These are phyloP conservation scores for Kwoniella mangroviensis DNA, from an alignment of 768 basidiomycete genomes.

Conservation along the genomic window DNA sequence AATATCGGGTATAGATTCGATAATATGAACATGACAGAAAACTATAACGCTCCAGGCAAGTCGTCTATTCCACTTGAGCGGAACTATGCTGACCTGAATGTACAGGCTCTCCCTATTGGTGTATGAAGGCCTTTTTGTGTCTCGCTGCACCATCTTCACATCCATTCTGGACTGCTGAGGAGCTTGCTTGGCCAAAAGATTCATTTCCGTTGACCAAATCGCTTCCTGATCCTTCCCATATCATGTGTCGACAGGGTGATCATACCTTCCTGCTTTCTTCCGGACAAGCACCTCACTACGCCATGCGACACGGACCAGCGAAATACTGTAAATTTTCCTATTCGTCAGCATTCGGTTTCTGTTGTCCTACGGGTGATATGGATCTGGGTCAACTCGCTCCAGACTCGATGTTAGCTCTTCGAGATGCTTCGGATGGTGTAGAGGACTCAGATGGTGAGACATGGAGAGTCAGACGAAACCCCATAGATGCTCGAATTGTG, in stretches of 20 bases:
- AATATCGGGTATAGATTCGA: constrained; percentile 75
- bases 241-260: constrained; percentile 64
- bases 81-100: constrained; percentile 40
- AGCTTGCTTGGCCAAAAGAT: constrained; percentile 68
- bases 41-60: constrained; percentile 66
- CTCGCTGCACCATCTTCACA: constrained; percentile 69
- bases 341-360: constrained; percentile 77
- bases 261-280: constrained; percentile 76
- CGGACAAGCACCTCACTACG: constrained; percentile 78
- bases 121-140: constrained; percentile 74
- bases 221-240: constrained; percentile 70
- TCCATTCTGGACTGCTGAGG: constrained; percentile 73
- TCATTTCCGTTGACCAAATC: constrained; percentile 63
- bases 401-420: constrained; percentile 72
- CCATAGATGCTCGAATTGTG: constrained; percentile 63
- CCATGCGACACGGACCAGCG: constrained; percentile 75
- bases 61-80: constrained; percentile 2
- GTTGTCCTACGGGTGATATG: constrained; percentile 70
- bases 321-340: constrained; percentile 81
- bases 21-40: constrained; percentile 73
- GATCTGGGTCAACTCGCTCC: constrained; percentile 74
- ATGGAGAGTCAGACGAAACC: constrained; percentile 72
- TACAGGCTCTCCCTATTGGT: constrained; percentile 79
- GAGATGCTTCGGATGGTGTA: constrained; percentile 63
- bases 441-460: constrained; percentile 65